These are phyloP conservation scores for Hypoxylon sp. DNA, from an alignment of 2,329 filamentous ascomycete genomes.

Conservation along the genomic window DNA sequence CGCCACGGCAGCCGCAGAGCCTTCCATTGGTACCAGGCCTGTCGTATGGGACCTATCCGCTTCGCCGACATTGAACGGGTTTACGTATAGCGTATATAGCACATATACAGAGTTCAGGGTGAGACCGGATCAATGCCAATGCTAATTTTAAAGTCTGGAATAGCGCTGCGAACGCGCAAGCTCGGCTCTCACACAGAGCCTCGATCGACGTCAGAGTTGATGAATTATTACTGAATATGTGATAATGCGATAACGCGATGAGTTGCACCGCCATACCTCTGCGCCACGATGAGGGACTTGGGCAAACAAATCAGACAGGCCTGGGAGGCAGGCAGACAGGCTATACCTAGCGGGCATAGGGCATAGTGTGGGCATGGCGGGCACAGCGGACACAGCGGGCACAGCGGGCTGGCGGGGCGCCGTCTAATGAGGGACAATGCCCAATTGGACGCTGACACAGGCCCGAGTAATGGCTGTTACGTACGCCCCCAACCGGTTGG, in stretches of 20 bases:
- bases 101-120: neutral
- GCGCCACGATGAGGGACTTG: neutral
- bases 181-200: neutral
- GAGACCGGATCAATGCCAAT: neutral
- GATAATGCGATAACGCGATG: slow-evolving; percentile 15
- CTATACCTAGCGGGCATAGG: neutral
- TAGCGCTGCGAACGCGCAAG: neutral
- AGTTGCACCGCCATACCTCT: slow-evolving; percentile 14
- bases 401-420: too few species aligned
- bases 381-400: too few species aligned
- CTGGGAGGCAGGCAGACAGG: too few species aligned
- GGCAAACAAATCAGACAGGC: too few species aligned
- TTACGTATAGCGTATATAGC: neutral
- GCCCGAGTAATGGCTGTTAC: neutral
- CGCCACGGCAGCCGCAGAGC: slow-evolving; percentile 69
- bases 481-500: too few species aligned
- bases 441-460: neutral
- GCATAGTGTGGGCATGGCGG: too few species aligned
- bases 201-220: slow-evolving; percentile 29
- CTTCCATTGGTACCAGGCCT: slow-evolving; percentile 69
- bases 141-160: neutral
- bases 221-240: neutral
- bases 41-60: slow-evolving; percentile 49
- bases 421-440: neutral
- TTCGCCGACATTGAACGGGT: slow-evolving; percentile 45